Percentiles rank a stretch among this genome's conserved stretches.
These are phyloP conservation scores for Murraya paniculata DNA, from an alignment of 345 rosid genomes.

Conservation along the genomic window DNA sequence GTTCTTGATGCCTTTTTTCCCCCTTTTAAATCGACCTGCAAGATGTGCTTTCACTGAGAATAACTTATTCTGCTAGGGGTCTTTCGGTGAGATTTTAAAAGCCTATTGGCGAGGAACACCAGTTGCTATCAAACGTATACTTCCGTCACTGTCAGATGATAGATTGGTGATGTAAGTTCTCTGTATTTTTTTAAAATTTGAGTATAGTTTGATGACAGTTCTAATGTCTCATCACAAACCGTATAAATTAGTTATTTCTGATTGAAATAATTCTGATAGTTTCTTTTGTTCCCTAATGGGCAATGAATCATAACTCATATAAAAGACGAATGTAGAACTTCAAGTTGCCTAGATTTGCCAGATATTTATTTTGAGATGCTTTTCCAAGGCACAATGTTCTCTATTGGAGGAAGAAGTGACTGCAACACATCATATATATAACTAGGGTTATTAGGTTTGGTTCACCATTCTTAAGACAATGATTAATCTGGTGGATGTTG, in stretches of 20 bases:
- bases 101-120: slow-evolving; percentile 99
- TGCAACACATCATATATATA: neutral
- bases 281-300: slow-evolving; percentile 5
- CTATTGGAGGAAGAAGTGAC: neutral
- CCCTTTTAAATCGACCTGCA: slow-evolving; percentile 1
- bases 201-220: neutral
- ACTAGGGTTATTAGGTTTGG: neutral
- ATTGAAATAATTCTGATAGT: neutral
- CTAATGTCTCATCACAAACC: neutral
- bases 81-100: slow-evolving; percentile 96
- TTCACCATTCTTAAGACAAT: slow-evolving; percentile 7
- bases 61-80: slow-evolving; percentile 56
- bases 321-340: neutral
- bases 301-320: neutral
- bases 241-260: neutral
- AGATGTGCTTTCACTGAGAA: slow-evolving; percentile 23
- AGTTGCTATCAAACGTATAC: slow-evolving; percentile 93
- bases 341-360: neutral
- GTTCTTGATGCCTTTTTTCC: neutral
- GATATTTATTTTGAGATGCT: neutral
- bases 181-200: neutral
- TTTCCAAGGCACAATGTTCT: neutral
- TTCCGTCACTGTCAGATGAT: slow-evolving; percentile 98
- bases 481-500: slow-evolving; percentile 12
- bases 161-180: slow-evolving; percentile 87